Base-by-base conservation (phyloP, 257 asterid species). In the Solanum gandarillasii region DNA sequence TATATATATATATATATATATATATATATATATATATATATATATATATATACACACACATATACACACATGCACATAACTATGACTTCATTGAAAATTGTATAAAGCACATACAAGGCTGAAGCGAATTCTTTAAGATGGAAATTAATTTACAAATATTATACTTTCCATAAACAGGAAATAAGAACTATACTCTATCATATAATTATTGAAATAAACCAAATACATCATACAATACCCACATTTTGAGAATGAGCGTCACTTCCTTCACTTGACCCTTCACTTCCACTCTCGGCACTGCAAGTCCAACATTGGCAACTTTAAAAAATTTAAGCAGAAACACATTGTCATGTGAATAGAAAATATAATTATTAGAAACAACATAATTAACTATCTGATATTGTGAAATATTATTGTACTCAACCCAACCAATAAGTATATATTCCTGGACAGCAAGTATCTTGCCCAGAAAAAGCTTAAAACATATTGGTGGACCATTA, bases 231-330 rank as follows among this genome's bases (percentile, higher is more conserved):
- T 31, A 20, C 81, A 87, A 87, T 87, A 92, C 98, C 92, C 92
- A 96, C 99, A 92, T 93, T 94, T 88, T 93, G 97, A 83, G 99
- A 97, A 91, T 95, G 92, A 78, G 91, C 94, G 73, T 96, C 97
- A 88, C 99, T 97, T 91, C 98, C 99, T 68, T 93, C 99, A 84
- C 98, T 94, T 86, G 97, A 92, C 86, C 97, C 98, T 88, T 94
- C 99, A 93, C 98, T 97, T 68, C 87, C 98, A 89, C 98, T 96
- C 87, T 94, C 99, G 81, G 88, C 96, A 91, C 99, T 96, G 96
- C 90, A 93, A 87, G 93, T 41, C 84, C 84, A 78, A 87, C 81
- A 82, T 82, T 35, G 65, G 16, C 46, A 79, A 43, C 62, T 79
- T 29, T 9, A 25, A 43, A 43, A 32, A 79, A 9, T 43, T 79